Conservation (phyloP, 176 grass and related monocot genomes). For the Zizania latifolia region DNA sequence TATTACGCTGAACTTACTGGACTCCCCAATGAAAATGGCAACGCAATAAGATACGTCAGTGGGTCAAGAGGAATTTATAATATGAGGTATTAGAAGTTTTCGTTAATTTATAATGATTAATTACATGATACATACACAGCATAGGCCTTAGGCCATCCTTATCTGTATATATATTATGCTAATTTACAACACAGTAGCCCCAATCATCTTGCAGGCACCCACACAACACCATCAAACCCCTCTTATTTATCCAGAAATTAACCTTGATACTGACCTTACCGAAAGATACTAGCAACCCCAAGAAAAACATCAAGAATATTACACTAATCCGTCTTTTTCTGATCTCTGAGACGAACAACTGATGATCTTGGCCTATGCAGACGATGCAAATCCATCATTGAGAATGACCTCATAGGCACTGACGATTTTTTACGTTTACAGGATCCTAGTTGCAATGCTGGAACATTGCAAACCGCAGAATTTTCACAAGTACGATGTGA, state of each 20-base stretch:
- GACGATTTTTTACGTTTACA: not conserved
- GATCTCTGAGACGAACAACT: conserved; percentile 9
- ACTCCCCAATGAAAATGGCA: not conserved
- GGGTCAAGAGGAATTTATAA: not conserved
- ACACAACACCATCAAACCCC: not conserved
- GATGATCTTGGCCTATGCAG: conserved; percentile 16
- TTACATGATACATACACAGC: not conserved
- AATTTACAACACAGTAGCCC: conserved; percentile 19
- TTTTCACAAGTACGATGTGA: not conserved
- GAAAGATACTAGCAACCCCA: not conserved
- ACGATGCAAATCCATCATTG: conserved; percentile 37
- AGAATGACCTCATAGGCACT: conserved; percentile 21
- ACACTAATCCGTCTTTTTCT: not conserved
- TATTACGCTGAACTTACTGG: not conserved
- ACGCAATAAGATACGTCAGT: not conserved
- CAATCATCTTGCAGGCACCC: conserved; percentile 9
- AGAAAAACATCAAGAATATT: not conserved
- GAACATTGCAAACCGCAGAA: not conserved
- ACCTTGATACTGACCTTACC: not conserved
- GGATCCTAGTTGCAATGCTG: not conserved
- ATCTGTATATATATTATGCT: conserved; percentile 7
- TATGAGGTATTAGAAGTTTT: not conserved
- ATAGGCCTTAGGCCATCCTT: not conserved
- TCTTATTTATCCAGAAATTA: not conserved
- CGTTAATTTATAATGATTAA: conserved; percentile 20